Percentiles rank a stretch among this genome's conserved stretches.
phyloP scores from a whole-genome alignment of 2,329 filamentous ascomycete species.

The Colletotrichum sp. region DNA sequence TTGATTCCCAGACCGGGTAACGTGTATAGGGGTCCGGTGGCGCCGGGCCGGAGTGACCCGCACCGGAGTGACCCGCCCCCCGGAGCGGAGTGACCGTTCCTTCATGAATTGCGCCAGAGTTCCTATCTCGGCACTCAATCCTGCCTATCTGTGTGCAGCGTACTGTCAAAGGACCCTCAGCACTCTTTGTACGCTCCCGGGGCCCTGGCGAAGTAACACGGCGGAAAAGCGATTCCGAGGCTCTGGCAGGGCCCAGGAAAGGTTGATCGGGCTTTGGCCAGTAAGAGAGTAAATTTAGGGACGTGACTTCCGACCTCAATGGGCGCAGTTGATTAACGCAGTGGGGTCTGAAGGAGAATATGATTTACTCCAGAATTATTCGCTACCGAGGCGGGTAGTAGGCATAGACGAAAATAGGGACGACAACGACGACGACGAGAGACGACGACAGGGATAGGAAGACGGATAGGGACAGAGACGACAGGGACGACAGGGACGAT shows the following conservation, averaged over 20 bases:
- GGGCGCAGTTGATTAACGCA: neutral
- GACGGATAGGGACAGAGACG: neutral
- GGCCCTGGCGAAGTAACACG: neutral
- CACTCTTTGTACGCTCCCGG: neutral
- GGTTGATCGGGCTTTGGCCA: neutral
- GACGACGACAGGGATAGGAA: too few species aligned
- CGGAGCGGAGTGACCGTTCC: neutral
- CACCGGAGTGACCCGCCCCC: too few species aligned
- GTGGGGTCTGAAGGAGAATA: rapidly evolving
- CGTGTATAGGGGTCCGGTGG: neutral
- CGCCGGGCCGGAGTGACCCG: neutral
- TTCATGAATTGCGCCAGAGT: neutral
- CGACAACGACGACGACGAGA: too few species aligned
- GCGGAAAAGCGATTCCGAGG: neutral
- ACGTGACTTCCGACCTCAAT: neutral
- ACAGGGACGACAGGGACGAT: neutral
- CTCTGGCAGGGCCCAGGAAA: neutral
- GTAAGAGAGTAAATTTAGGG: neutral
- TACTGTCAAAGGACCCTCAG: neutral
- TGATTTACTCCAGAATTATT: rapidly evolving
- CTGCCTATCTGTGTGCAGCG: neutral
- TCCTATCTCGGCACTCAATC: neutral
- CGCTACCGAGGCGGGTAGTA: rapidly evolving
- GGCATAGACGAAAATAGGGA: neutral
- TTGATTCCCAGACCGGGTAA: rapidly evolving